phyloP scores from a whole-genome alignment of 495 filamentous ascomycete genomes.

The Astrocystis sublimbata region DNA sequence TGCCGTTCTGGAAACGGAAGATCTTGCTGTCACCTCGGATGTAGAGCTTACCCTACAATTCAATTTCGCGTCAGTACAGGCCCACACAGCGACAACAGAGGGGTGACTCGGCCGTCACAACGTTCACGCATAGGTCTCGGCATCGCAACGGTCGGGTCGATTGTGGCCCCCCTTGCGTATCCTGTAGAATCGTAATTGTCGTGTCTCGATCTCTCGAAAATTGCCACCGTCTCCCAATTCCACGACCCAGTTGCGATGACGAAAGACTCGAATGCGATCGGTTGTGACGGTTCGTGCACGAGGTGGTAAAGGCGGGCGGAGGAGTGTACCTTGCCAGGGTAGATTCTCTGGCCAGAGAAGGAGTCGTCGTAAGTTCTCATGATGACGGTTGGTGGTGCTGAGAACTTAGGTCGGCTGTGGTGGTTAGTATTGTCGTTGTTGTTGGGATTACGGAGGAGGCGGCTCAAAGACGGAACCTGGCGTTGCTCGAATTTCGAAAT shows the following conservation, averaged over 20 bases:
- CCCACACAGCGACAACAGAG: neutral
- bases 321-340: conserved; percentile 91
- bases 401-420: conserved; percentile 34
- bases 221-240: neutral
- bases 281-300: conserved; percentile 16
- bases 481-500: conserved; percentile 36
- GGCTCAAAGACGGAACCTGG: conserved; percentile 21
- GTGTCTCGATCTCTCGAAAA: neutral
- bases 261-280: conserved; percentile 17
- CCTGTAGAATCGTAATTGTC: neutral
- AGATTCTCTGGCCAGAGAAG: conserved; percentile 97
- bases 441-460: conserved; percentile 24
- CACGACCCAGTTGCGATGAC: conserved; percentile 1
- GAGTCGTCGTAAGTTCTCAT: conserved; percentile 99
- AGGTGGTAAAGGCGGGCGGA: neutral
- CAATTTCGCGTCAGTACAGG: conserved; percentile 21
- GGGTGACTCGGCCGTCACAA: conserved; percentile 1
- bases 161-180: neutral
- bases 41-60: conserved; percentile 88
- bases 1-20: conserved; percentile 99
- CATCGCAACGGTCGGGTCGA: neutral
- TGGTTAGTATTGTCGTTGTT: conserved; percentile 29
- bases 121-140: conserved; percentile 3
- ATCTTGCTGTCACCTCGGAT: conserved; percentile 99
- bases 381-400: conserved; percentile 56